phyloP scores from a whole-genome alignment of 306 rosid genomes.

The Begonia masoniana region DNA sequence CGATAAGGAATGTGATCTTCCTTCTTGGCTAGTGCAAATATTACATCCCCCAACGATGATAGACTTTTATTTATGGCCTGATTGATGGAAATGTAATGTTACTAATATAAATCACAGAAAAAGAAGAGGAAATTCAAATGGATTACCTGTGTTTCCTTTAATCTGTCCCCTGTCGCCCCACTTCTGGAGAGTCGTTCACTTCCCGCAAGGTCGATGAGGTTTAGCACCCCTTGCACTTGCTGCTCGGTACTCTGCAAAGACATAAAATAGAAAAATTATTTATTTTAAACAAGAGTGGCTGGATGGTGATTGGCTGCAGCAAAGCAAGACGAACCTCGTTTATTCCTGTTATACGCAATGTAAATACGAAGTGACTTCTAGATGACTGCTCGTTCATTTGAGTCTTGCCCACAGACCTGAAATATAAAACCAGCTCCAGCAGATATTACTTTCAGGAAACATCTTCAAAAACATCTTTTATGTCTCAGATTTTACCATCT shows the following conservation, averaged over 20 bases:
- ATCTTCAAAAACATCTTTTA: too few relatives aligned
- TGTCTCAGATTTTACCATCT: too few relatives aligned
- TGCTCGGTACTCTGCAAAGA: constrained; percentile 52
- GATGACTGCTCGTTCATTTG: constrained; percentile 97
- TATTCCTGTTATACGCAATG: constrained; percentile 74
- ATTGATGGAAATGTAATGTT: constrained; percentile 7
- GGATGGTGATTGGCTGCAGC: not conserved
- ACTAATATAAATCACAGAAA: constrained; percentile 4
- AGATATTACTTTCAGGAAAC: not conserved
- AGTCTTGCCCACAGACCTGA: constrained; percentile 92
- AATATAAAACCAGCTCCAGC: constrained; percentile 4
- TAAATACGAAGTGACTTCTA: constrained; percentile 89
- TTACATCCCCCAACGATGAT: constrained; percentile 74
- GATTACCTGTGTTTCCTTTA: constrained; percentile 89
- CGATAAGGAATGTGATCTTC: constrained; percentile 90
- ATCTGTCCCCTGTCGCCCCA: constrained; percentile 89
- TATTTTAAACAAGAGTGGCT: too few relatives aligned
- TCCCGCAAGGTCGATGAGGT: constrained; percentile 90
- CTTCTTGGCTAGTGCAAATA: constrained; percentile 85
- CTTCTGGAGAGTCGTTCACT: constrained; percentile 91
- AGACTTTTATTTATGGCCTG: constrained; percentile 95
- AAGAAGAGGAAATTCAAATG: constrained; percentile 5
- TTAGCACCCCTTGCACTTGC: constrained; percentile 91
- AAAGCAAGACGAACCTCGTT: constrained; percentile 47
- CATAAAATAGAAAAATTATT: not conserved